Percentiles rank a stretch among this genome's conserved stretches.
Conservation (phyloP, 2,329 filamentous ascomycete genomes). For the Macrophomina tecta region DNA sequence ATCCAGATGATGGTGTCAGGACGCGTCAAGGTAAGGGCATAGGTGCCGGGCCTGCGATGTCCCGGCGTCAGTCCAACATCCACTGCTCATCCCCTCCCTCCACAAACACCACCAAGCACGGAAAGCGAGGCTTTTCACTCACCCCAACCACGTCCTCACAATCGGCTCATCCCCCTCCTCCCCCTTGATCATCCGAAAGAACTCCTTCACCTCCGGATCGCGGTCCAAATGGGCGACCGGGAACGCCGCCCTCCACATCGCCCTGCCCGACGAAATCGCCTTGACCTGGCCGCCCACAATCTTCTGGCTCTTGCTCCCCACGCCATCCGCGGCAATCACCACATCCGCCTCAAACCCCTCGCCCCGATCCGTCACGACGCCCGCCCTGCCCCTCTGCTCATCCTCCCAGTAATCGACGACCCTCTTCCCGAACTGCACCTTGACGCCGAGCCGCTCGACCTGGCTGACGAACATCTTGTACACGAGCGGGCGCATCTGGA, state of each 20-base stretch:
- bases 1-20: constrained; percentile 58
- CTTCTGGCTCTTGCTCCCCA: constrained; percentile 53
- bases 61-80: constrained; percentile 30
- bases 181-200: constrained; percentile 51
- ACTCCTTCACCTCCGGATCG: constrained; percentile 54
- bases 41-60: constrained; percentile 42
- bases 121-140: background rate
- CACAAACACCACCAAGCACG: too few species aligned
- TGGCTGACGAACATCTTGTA: constrained; percentile 62
- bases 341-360: constrained; percentile 50
- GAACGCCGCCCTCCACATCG: constrained; percentile 50
- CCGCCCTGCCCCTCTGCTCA: constrained; percentile 44
- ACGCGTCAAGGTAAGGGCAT: constrained; percentile 53
- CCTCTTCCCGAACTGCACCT: constrained; percentile 49
- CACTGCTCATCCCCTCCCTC: too few species aligned
- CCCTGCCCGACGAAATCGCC: constrained; percentile 46
- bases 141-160: constrained; percentile 53
- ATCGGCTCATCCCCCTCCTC: constrained; percentile 48
- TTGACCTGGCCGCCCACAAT: constrained; percentile 53
- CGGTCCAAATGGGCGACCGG: constrained; percentile 52
- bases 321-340: constrained; percentile 49
- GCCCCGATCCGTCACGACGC: constrained; percentile 47
- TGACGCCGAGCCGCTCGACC: constrained; percentile 53
- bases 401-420: constrained; percentile 55
- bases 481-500: constrained; percentile 62